phyloP scores from a whole-genome alignment of 164 flowering plant species.

The Magnolia officinalis region DNA sequence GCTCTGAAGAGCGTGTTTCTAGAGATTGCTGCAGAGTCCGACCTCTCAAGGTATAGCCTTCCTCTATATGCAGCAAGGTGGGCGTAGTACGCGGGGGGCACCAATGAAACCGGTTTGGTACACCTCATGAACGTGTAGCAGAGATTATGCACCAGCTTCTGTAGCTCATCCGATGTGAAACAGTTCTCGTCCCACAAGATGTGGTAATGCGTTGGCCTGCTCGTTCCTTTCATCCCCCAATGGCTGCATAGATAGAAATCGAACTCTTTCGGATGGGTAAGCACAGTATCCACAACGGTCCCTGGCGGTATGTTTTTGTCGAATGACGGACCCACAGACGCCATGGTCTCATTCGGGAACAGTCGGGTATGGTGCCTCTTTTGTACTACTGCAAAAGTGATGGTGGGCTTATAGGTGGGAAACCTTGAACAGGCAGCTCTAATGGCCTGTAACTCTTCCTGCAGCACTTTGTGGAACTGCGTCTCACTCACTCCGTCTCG shows the following conservation, averaged over 20 bases:
- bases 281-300: conserved; percentile 81
- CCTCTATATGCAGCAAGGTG: conserved; percentile 96
- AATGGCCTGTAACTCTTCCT: conserved; percentile 71
- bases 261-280: conserved; percentile 81
- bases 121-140: conserved; percentile 90
- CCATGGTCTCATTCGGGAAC: conserved; percentile 43
- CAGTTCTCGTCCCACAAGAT: conserved; percentile 78
- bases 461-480: conserved; percentile 75
- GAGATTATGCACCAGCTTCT: conserved; percentile 68
- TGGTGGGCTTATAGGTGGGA: conserved; percentile 58
- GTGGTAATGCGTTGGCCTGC: conserved; percentile 89
- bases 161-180: conserved; percentile 86
- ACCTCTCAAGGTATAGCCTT: conserved; percentile 74
- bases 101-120: conserved; percentile 89
- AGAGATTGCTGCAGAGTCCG: conserved; percentile 28
- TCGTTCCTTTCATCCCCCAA: conserved; percentile 90
- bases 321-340: conserved; percentile 10
- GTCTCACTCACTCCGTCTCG: conserved; percentile 95
- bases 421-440: conserved; percentile 53
- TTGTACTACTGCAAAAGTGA: conserved; percentile 83
- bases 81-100: conserved; percentile 93
- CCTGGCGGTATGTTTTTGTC: conserved; percentile 88
- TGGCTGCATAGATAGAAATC: conserved; percentile 97
- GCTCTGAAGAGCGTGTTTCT: conserved; percentile 45
- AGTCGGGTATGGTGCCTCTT: conserved; percentile 92